Conservation (phyloP, 2,329 filamentous ascomycete genomes). For the Fusarium abutilonis region DNA sequence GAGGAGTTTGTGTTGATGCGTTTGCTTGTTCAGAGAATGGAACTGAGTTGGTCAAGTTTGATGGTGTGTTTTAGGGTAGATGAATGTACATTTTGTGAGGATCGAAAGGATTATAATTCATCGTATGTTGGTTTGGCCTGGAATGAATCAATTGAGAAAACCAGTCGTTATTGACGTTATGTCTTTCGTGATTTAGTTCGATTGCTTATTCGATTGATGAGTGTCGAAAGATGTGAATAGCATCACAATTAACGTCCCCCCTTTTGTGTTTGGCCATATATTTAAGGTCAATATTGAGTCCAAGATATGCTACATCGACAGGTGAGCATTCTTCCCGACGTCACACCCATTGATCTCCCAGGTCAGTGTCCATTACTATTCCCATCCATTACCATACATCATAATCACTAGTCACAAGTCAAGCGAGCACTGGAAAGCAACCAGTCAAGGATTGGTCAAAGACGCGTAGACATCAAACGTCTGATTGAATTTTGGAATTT, state of each 20-base stretch:
- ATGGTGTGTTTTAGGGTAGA: conserved; percentile 35
- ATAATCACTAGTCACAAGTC: neutral
- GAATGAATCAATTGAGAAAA: neutral
- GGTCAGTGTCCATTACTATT: too few species aligned
- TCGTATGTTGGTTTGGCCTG: neutral
- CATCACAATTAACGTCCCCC: neutral
- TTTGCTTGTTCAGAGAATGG: conserved; percentile 51
- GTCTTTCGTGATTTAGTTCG: too few species aligned
- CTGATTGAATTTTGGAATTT: conserved; percentile 47
- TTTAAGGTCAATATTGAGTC: too few species aligned
- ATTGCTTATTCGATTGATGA: neutral
- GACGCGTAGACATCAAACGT: conserved; percentile 39
- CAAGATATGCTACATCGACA: too few species aligned
- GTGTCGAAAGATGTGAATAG: neutral
- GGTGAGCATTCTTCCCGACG: neutral
- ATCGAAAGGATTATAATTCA: neutral
- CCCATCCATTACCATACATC: neutral
- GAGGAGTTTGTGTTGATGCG: conserved; percentile 51
- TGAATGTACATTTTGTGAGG: neutral
- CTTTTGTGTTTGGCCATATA: too few species aligned
- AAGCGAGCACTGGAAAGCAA: too few species aligned
- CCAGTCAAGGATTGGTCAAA: conserved; percentile 19
- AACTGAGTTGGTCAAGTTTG: conserved; percentile 43
- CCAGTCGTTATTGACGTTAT: too few species aligned
- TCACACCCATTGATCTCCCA: neutral